Evolutionary conservation across 441 rosid genomes (phyloP), one percentile per base, ranked within the genome.

Genomic region (Melastoma candidum): DNA sequence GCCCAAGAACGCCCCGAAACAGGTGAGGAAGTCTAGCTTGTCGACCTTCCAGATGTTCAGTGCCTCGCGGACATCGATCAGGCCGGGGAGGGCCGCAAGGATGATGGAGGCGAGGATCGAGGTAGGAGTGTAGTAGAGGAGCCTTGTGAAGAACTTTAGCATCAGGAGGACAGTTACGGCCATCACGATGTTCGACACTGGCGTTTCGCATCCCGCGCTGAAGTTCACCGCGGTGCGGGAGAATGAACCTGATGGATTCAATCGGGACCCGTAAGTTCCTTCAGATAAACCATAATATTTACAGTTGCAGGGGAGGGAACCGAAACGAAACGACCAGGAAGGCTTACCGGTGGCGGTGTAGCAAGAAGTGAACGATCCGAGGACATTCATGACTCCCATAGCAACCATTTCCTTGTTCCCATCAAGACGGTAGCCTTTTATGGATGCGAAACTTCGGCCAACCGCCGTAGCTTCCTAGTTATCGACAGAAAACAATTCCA

Each of bases 381-480:
- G 14, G 48, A 90, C 71, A 75, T 90, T 87, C 83, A 68, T 79
- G 72, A 75, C 63, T 48, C 97, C 97, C 66, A 90, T 74, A 45
- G 96, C 87, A 8, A 83, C 75, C 97, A 90, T 84, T 73, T 90
- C 97, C 67, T 87, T 85, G 77, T 78, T 90, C 48, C 97, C 97
- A 45, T 84, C 88, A 7, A 84, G 69, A 25, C 65, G 83, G 71
- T 87, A 90, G 4, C 97, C 97, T 67, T 83, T 90, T 0, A 84
- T 52, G 29, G 90, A 71, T 0, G 97, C 89, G 56, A 90, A 81
- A 26, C 95, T 84, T 43, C 87, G 72, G 9, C 97, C 95, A 2
- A 90, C 97, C 1, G 97, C 97, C 41, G 81, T 72, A 57, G 93
- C 96, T 72, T 90, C 97, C 96, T 90, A 50, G 13, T 43, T 24